Evolutionary conservation across 108 stramenopile genomes (phyloP), one percentile per base, ranked within the genome.

Genomic region (Bacterosira constricta): DNA sequence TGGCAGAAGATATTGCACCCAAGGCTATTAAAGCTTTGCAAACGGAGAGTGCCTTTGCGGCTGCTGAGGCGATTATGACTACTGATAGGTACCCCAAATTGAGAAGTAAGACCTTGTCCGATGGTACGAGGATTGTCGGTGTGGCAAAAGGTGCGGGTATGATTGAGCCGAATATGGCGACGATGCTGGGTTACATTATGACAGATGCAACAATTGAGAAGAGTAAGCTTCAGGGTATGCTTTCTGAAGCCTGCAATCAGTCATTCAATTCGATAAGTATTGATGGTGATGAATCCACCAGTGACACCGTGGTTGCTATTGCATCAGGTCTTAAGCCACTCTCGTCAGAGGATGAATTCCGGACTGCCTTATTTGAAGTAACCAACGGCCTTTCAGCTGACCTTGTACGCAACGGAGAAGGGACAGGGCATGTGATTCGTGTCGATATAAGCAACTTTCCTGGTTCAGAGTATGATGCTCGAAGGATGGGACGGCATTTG

Each of bases 141-240:
- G 86, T 94, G 54, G 93, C 90, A 39, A 99, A 99, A 78, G 99
- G 99, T 13, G 99, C 99, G 9, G 99, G 99, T 21, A 99, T 99
- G 99, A 97, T 98, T 62, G 97, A 98, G 73, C 97, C 98, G 13
- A 96, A 97, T 73, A 96, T 97, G 94, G 97, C 95, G 2, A 98
- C 97, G 34, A 98, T 98, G 97, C 84, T 99, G 36, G 86, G 86
- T 9, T 99, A 97, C 71, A 78, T 99, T 32, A 69, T 98, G 82
- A 98, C 98, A 2, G 98, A 99, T 77, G 92, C 91, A 26, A 83
- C 80, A 30, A 72, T 94, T 59, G 70, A 77, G 15, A 86, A 87
- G 55, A 83, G 71, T 3, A 78, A 74, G 31, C 83, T 99, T 32
- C 91, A 93, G 63, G 58, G 70, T 7, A 83, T 94, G 76, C 79